phyloP scores from a whole-genome alignment of 352 stramenopile species.

The Phytophthora crassamura region DNA sequence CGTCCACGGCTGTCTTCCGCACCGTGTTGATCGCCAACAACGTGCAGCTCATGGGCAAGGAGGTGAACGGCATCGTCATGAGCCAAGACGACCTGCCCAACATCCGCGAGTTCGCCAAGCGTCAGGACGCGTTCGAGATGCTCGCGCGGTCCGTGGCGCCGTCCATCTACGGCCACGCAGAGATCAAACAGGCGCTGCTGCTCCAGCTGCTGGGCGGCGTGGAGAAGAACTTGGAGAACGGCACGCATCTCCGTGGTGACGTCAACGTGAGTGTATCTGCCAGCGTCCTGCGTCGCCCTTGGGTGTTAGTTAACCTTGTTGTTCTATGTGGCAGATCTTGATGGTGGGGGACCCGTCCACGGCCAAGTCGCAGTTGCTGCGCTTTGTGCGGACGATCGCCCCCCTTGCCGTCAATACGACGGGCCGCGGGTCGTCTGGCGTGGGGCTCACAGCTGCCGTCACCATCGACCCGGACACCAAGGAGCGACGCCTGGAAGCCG shows the following conservation, averaged over 20 bases:
- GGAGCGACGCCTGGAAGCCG: slow-evolving; percentile 95
- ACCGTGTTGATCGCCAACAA: slow-evolving; percentile 98
- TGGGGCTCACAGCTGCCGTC: slow-evolving; percentile 98
- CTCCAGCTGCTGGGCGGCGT: slow-evolving; percentile 90
- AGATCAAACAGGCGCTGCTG: slow-evolving; percentile 96
- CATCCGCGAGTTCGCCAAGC: slow-evolving; percentile 93
- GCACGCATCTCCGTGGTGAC: slow-evolving; percentile 99
- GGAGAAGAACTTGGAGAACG: slow-evolving; percentile 98
- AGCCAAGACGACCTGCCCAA: slow-evolving; percentile 91
- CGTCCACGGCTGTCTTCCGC: slow-evolving; percentile 93
- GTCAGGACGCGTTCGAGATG: slow-evolving; percentile 91
- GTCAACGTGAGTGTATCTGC: slow-evolving; percentile 91
- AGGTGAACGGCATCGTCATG: slow-evolving; percentile 95
- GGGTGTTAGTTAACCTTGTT: slow-evolving; percentile 11
- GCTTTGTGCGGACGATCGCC: slow-evolving; percentile 96
- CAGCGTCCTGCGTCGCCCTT: no score
- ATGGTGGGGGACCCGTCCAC: slow-evolving; percentile 99
- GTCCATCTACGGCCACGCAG: slow-evolving; percentile 98
- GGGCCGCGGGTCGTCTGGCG: slow-evolving; percentile 80
- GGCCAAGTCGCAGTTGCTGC: slow-evolving; percentile 98
- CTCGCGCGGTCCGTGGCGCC: slow-evolving; percentile 96
- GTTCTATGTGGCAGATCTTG: slow-evolving; percentile 56
- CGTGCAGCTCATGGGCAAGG: slow-evolving; percentile 94
- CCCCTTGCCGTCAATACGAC: slow-evolving; percentile 93
- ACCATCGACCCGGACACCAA: slow-evolving; percentile 96